Percentiles rank a stretch among this genome's conserved stretches.
Conservation (phyloP, 495 filamentous ascomycete species). For the Aspergillus bridgeri region DNA sequence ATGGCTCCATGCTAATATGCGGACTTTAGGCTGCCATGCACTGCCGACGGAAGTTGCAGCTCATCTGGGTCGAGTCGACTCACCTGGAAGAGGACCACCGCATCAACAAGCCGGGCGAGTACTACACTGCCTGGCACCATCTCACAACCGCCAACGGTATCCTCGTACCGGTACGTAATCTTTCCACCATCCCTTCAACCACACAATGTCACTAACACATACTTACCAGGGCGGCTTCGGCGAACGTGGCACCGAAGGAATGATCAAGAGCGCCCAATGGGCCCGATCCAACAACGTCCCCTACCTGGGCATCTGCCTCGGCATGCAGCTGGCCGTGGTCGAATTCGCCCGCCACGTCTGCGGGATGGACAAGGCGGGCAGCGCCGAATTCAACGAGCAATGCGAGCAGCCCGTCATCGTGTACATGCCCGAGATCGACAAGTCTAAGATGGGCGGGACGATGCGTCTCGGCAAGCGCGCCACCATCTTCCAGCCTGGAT, state of each 20-base stretch:
- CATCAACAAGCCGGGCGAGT: conserved; percentile 61
- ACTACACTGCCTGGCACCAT: conserved; percentile 84
- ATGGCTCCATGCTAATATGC: not conserved
- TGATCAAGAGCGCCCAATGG: conserved; percentile 80
- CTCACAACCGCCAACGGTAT: conserved; percentile 67
- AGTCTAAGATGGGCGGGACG: conserved; percentile 73
- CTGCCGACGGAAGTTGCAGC: conserved; percentile 71
- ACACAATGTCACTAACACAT: not conserved
- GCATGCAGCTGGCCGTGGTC: conserved; percentile 92
- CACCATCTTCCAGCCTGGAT: conserved; percentile 70
- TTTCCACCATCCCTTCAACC: not conserved
- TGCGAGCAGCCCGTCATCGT: conserved; percentile 65
- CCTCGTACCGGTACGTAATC: conserved; percentile 33
- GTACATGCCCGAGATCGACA: conserved; percentile 88
- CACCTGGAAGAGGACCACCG: conserved; percentile 67
- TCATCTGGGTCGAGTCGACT: conserved; percentile 80
- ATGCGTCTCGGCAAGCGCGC: conserved; percentile 84
- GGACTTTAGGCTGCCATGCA: conserved; percentile 65
- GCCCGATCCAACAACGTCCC: conserved; percentile 77
- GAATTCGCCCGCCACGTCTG: conserved; percentile 77
- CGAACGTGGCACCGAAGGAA: conserved; percentile 74
- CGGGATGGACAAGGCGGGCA: conserved; percentile 57
- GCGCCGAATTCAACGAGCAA: conserved; percentile 60
- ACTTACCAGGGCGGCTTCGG: conserved; percentile 77
- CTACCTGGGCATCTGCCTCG: conserved; percentile 89